Evolutionary conservation across 177 flowering plant genomes (phyloP), one percentile per base, ranked within the genome.

Genomic region (Telopea speciosissima): DNA sequence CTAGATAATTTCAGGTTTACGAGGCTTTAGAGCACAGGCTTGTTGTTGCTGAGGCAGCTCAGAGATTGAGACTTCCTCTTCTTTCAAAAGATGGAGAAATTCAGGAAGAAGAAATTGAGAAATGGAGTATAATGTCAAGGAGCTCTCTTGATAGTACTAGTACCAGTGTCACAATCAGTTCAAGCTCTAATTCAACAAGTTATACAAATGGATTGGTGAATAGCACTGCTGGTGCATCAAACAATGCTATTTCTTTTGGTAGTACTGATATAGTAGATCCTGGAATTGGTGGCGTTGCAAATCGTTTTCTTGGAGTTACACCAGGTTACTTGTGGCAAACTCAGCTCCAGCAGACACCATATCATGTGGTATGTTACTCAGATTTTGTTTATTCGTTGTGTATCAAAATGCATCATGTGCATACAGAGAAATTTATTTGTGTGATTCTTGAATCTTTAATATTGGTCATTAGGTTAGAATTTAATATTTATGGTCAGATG

Each of bases 101-200:
- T 68, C 92, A 88, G 28, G 97, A 92, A 80, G 97, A 92, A 73
- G 99, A 95, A 42, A 95, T 95, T 79, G 97, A 95, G 71, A 95
- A 88, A 79, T 85, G 82, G 90, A 92, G 92, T 79, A 70, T 83
- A 59, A 67, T 92, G 86, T 88, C 97, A 25, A 79, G 94, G 73
- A 89, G 88, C 77, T 92, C 99, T 9, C 83, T 95, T 72, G 99
- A 95, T 77, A 94, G 97, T 73, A 85, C 93, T 11, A 83, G 90
- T 70, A 86, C 97, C 42, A 82, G 89, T 75, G 70, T 82, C 45
- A 88, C 95, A 6, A 83, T 85, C 73, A 86, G 80, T 68, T 88
- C 91, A 65, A 85, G 86, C 80, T 76, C 93, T 24, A 88, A 83
- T 72, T 90, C 92, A 13, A 79, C 87, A 56, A 88, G 80, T 76